These are phyloP conservation scores for Rhodotorula mucilaginosa DNA, from an alignment of 1,284 basidiomycete species.

Conservation along the genomic window DNA sequence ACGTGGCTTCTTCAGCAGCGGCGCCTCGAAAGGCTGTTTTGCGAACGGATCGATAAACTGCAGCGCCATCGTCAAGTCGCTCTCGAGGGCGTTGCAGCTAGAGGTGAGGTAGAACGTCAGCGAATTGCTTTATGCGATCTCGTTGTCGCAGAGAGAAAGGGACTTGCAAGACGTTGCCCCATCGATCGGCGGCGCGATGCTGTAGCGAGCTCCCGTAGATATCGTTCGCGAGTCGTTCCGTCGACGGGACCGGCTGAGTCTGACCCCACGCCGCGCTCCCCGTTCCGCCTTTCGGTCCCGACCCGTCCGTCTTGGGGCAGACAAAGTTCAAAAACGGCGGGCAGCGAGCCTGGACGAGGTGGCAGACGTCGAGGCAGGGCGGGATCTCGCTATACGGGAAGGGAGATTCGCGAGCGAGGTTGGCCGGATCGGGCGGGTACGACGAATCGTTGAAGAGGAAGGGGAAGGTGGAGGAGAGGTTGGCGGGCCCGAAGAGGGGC, in stretches of 20 bases:
- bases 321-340: slow-evolving; percentile 42
- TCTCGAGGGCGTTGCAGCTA: slow-evolving; percentile 36
- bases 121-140: too few relatives aligned
- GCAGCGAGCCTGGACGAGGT: slow-evolving; percentile 43
- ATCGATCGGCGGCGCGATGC: slow-evolving; percentile 21
- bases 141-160: too few relatives aligned
- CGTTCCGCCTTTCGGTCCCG: slow-evolving; percentile 10
- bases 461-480: slow-evolving; percentile 30
- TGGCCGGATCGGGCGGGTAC: not conserved
- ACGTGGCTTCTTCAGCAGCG: not conserved
- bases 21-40: not conserved
- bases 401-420: slow-evolving; percentile 6
- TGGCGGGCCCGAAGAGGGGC: slow-evolving; percentile 28
- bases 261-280: slow-evolving; percentile 27
- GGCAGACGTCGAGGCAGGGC: slow-evolving; percentile 43
- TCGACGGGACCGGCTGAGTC: slow-evolving; percentile 3
- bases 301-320: slow-evolving; percentile 36
- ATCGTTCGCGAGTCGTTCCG: slow-evolving; percentile 19
- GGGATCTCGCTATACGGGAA: slow-evolving; percentile 45
- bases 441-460: slow-evolving; percentile 23
- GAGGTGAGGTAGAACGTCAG: not conserved
- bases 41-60: slow-evolving; percentile 20
- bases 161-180: slow-evolving; percentile 36
- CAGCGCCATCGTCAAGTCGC: slow-evolving; percentile 24
- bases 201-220: not conserved